Evolutionary conservation across 164 flowering plant genomes (phyloP).

Genomic region (Dillenia turbinata): DNA sequence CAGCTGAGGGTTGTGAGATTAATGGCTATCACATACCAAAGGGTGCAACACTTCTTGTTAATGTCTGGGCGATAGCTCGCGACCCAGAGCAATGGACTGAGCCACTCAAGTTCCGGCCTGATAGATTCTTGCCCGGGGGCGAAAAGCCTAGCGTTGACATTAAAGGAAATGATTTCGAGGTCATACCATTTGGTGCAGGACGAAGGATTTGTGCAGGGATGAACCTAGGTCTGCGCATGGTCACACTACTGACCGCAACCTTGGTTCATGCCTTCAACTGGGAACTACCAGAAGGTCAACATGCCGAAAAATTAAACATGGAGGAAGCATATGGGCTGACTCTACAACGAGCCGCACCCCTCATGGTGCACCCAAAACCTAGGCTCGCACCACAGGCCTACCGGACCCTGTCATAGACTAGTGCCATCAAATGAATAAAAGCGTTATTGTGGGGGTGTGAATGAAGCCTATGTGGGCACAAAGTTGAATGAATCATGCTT

Average conservation of each 20-base stretch:
- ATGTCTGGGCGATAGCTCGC: slow-evolving; percentile 81
- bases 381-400: slow-evolving; percentile 38
- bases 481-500: too few species aligned
- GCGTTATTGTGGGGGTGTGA: too few species aligned
- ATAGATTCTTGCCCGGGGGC: slow-evolving; percentile 63
- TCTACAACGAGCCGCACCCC: slow-evolving; percentile 56
- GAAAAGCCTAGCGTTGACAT: slow-evolving; percentile 52
- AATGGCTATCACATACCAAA: slow-evolving; percentile 75
- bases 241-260: slow-evolving; percentile 56
- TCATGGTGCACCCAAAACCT: slow-evolving; percentile 44
- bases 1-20: slow-evolving; percentile 56
- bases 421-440: too few species aligned
- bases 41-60: slow-evolving; percentile 55
- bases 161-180: slow-evolving; percentile 66
- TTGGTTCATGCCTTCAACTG: slow-evolving; percentile 69
- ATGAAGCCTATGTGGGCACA: too few species aligned
- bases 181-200: slow-evolving; percentile 88
- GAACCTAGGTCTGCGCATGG: slow-evolving; percentile 70
- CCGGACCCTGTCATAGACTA: neutral
- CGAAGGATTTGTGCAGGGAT: slow-evolving; percentile 84
- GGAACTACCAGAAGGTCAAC: slow-evolving; percentile 40
- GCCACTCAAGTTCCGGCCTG: slow-evolving; percentile 66
- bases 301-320: slow-evolving; percentile 59
- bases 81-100: slow-evolving; percentile 69
- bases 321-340: slow-evolving; percentile 84